A percentile compares a stretch with the other conserved stretches of the same genome.
phyloP scores from a whole-genome alignment of 2,329 filamentous ascomycete species.

The Westerdykella aurantiaca region DNA sequence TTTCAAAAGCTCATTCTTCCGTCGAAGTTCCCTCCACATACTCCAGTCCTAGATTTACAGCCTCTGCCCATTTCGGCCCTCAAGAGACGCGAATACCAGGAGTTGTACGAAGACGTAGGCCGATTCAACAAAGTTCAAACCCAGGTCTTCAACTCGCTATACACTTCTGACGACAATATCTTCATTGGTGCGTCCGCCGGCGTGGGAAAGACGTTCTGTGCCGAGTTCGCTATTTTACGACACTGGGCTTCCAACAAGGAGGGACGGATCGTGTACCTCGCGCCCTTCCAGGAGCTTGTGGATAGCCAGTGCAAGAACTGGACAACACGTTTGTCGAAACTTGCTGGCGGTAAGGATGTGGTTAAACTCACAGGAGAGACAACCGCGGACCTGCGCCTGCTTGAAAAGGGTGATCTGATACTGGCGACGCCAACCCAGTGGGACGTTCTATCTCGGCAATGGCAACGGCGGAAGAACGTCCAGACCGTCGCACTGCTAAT shows the following conservation, averaged over 20 bases:
- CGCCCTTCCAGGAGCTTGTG: constrained; percentile 89
- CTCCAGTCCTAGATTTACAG: constrained; percentile 84
- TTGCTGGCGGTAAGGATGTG: constrained; percentile 80
- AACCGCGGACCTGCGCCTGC: constrained; percentile 78
- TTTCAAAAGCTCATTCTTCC: constrained; percentile 94
- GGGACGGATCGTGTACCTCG: constrained; percentile 85
- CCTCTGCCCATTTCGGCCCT: constrained; percentile 82
- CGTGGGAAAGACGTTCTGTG: constrained; percentile 94
- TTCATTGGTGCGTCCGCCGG: constrained; percentile 89
- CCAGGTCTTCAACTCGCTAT: constrained; percentile 91
- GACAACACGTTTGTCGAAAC: constrained; percentile 65
- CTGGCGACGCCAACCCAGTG: constrained; percentile 90
- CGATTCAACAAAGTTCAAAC: constrained; percentile 98
- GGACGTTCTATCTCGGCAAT: constrained; percentile 92
- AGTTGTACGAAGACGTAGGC: constrained; percentile 75
- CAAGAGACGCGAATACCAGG: constrained; percentile 76
- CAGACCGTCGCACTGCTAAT: constrained; percentile 87
- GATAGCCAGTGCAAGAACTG: constrained; percentile 78
- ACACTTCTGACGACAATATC: constrained; percentile 85
- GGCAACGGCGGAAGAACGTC: constrained; percentile 94
- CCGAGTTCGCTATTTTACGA: constrained; percentile 84
- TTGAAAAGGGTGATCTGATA: constrained; percentile 82
- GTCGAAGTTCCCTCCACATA: constrained; percentile 92
- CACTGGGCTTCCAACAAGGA: constrained; percentile 72
- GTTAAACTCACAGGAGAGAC: constrained; percentile 93